Base-by-base conservation (phyloP, 1,139 yeast genomes). In the Spathaspora sp. region DNA sequence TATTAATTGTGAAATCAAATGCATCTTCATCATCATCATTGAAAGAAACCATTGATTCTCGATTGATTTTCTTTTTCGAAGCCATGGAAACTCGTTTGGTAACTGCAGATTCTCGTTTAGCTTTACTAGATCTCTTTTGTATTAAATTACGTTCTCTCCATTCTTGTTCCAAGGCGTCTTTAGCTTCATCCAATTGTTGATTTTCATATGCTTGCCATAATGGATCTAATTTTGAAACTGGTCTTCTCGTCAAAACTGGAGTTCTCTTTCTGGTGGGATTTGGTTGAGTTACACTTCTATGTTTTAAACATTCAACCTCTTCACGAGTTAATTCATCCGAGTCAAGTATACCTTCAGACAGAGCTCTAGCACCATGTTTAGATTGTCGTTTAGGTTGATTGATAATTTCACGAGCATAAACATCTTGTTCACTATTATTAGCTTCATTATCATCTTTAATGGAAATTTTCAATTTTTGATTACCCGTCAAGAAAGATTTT, bases 161-260 rank as follows among this genome's bases (percentile, higher is more conserved):
- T 56, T 65, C 56, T 70, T 76, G 24, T 45, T 72, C 74, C 50
- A 73, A 64, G 3, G 75, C 75, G 45, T 67, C 75, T 52, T 74
- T 68, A 11, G 80, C 80, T 37, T 72, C 64, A 40, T 71, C 68
- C 44, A 78, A 58, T 54, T 80, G 81, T 51, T 74, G 74, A 52
- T 74, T 76, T 50, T 74, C 78, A 56, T 68, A 69, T 11, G 76
- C 77, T 39, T 66, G 67, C 78, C 78, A 74, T 56, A 67, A 68
- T 37, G 93, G 93, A 66, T 86, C 93, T 47, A 86, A 69, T 56
- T 82, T 77, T 1, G 91, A 85, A 27, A 82, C 81, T 7, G 93
- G 93, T 58, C 89, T 76, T 54, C 80, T 64, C 2, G 75, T 68
- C 46, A 74, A 67, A 13, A 71, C 54, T 7, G 78, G 67, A 72